Evolutionary conservation across 2,329 filamentous ascomycete species (phyloP).

Genomic region (Colletotrichum acutatum): DNA sequence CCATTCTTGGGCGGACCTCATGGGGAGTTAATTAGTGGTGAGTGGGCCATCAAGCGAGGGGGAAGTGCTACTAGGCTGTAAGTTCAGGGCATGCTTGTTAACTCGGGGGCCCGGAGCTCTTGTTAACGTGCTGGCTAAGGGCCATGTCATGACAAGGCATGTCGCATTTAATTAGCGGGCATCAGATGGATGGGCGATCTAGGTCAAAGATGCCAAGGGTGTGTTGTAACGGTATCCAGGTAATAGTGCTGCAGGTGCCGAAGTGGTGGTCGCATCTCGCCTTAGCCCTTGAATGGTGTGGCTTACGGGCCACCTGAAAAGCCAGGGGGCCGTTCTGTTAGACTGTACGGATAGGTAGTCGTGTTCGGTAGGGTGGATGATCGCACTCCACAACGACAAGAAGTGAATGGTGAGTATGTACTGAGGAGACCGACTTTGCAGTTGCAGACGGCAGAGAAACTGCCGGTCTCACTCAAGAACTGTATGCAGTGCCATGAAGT

Average conservation of each 20-base stretch:
- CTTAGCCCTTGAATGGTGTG: not conserved
- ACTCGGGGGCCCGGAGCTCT: not conserved
- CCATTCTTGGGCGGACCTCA: not conserved
- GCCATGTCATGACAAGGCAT: not conserved
- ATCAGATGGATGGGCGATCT: constrained; percentile 4
- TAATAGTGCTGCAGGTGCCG: not conserved
- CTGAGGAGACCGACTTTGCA: not conserved
- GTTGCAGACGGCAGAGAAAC: not conserved
- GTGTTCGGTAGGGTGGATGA: constrained; percentile 18
- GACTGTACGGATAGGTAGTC: constrained; percentile 1
- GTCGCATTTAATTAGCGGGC: not conserved
- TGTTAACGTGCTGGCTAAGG: constrained; percentile 5
- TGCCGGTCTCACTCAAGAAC: constrained; percentile 1
- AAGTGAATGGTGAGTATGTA: not conserved
- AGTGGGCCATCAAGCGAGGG: not conserved
- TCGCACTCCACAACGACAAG: not conserved
- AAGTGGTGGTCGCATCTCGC: not conserved
- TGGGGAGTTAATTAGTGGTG: not conserved
- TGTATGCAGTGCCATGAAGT: not conserved
- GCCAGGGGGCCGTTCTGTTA: not conserved
- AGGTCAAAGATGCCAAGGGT: constrained; percentile 6
- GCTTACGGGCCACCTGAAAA: constrained; percentile 22
- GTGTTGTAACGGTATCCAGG: not conserved
- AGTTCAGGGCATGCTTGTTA: not conserved
- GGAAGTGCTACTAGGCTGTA: not conserved